Evolutionary conservation across 2,329 filamentous ascomycete species (phyloP).

Genomic region (Aspergillus udagawae): DNA sequence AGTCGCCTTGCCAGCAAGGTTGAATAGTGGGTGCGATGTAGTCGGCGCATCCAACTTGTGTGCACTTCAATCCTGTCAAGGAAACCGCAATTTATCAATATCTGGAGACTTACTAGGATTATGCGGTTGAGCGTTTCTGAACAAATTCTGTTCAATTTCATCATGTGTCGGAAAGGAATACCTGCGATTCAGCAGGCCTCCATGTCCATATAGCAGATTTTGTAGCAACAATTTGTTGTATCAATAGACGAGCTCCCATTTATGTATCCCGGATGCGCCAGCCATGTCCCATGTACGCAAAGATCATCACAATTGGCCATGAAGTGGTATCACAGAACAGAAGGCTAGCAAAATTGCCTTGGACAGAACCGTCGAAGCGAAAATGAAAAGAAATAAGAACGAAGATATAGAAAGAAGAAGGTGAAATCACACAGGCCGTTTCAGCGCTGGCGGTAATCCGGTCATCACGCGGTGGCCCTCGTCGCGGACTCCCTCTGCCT

Average conservation of each 20-base stretch:
- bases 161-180: neutral
- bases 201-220: neutral
- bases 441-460: constrained; percentile 35
- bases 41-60: neutral
- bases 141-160: neutral
- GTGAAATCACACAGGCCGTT: constrained; percentile 17
- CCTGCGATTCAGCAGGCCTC: neutral
- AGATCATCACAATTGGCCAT: neutral
- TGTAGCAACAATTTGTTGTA: neutral
- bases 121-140: neutral
- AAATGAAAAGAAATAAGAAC: constrained; percentile 2
- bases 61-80: neutral
- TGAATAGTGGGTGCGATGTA: neutral
- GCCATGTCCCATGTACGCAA: constrained; percentile 23
- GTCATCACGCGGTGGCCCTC: constrained; percentile 42
- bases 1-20: neutral
- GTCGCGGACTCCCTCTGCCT: constrained; percentile 46
- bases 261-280: constrained; percentile 8
- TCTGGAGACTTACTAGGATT: neutral
- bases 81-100: neutral
- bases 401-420: neutral
- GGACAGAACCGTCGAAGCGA: constrained; percentile 2
- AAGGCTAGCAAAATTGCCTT: neutral
- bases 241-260: neutral
- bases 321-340: constrained; percentile 2